A percentile compares a stretch with the other conserved stretches of the same genome.
phyloP scores from a whole-genome alignment of 225 moss, liverwort and hornwort genomes.

The Asterella californica region DNA sequence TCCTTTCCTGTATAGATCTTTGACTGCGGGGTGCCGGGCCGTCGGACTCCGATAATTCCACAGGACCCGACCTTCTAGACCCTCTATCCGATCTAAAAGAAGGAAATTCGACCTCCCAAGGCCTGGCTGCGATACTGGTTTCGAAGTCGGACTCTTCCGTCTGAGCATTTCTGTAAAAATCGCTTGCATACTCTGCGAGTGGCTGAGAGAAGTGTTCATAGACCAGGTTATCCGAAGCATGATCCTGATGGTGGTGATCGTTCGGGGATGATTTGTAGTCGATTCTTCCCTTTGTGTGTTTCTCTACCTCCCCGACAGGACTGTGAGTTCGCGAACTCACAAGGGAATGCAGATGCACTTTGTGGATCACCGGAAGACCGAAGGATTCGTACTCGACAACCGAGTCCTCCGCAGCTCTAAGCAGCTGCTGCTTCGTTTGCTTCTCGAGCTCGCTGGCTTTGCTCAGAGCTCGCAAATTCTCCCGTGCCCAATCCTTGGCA shows the following conservation, averaged over 20 bases:
- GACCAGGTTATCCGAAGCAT: neutral
- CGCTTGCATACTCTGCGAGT: conserved; percentile 12
- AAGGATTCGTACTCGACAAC: conserved; percentile 21
- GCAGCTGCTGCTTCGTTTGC: conserved; percentile 18
- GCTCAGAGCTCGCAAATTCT: conserved; percentile 28
- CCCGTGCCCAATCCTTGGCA: conserved; percentile 33
- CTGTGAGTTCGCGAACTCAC: conserved; percentile 19
- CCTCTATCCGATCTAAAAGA: conserved; percentile 40
- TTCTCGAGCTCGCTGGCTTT: conserved; percentile 25
- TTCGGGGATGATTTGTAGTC: conserved; percentile 22
- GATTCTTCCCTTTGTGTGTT: conserved; percentile 38
- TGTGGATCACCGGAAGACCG: conserved; percentile 16
- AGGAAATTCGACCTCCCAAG: conserved; percentile 36
- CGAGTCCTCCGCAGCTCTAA: neutral
- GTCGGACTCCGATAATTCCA: conserved; percentile 26
- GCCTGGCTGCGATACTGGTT: conserved; percentile 7
- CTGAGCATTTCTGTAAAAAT: conserved; percentile 14
- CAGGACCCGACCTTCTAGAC: neutral
- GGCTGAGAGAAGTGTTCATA: conserved; percentile 27
- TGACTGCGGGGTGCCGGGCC: conserved; percentile 19
- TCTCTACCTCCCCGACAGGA: conserved; percentile 32
- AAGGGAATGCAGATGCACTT: conserved; percentile 17
- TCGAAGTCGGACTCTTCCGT: conserved; percentile 27
- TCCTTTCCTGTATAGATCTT: conserved; percentile 12
- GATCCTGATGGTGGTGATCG: neutral